Evolutionary conservation across 192 early-diverging fungal genomes (phyloP), one percentile per base, ranked within the genome.

Genomic region (Linnemannia exigua): DNA sequence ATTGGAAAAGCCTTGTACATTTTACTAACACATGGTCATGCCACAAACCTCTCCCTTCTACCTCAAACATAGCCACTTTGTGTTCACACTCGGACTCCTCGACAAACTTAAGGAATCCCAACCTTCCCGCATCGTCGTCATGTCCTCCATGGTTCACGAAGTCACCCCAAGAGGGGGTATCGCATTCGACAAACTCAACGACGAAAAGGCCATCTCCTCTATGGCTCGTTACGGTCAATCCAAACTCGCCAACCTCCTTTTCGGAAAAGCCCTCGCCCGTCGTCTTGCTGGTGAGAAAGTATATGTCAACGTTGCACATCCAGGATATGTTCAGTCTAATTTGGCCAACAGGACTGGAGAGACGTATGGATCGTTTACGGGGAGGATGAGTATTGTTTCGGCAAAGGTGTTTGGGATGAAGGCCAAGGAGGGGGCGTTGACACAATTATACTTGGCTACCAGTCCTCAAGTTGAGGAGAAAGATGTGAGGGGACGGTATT

Each of bases 231-330:
- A 92, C 76, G 88, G 77, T 52, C 77, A 88, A 22, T 83, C 88
- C 46, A 94, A 94, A 80, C 77, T 92, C 75, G 82, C 89, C 58
- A 91, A 89, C 52, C 70, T 90, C 48, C 81, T 90, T 11, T 93
- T 92, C 78, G 70, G 88, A 1, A 79, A 73, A 6, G 76, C 88
- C 22, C 81, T 94, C 25, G 88, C 89, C 38, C 75, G 79, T 6
- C 47, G 77, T 17, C 37, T 87, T 6, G 73, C 68, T 19, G 75
- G 73, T 5, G 74, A 86, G 47, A 28, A 76, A 0, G 73, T 87
- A 28, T 84, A 87, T 19, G 87, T 80, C 12, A 82, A 82, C 25
- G 36, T 74, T 46, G 67, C 58, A 0, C 68, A 82, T 31, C 80
- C 80, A 1, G 80, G 80, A 11, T 76, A 66, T 52, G 80, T 82